Evolutionary conservation across 1,284 basidiomycete species (phyloP), one percentile per base, ranked within the genome.

Genomic region (Heterobasidion parviporum): DNA sequence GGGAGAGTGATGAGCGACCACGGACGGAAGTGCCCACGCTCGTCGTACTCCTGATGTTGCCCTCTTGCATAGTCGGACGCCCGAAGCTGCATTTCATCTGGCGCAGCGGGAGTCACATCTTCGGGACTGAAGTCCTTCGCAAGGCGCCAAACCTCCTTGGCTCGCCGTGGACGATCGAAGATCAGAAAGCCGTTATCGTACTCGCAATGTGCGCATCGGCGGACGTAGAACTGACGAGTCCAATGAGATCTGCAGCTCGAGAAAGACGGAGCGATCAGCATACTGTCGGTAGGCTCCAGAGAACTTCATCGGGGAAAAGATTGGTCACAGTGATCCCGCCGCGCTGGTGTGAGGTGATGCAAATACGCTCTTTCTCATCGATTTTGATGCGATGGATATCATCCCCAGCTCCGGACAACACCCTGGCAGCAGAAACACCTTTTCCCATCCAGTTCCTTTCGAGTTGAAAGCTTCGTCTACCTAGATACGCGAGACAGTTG

Each of bases 301-400:
- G 67, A 3, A 77, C 55, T 3, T 66, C 59, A 46, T 77, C 73
- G 2, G 67, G 72, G 12, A 76, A 65, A 35, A 87, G 66, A 61
- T 84, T 79, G 15, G 72, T 73, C 0, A 88, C 84, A 0, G 64
- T 63, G 8, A 89, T 61, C 0, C 84, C 83, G 1, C 86, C 85
- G 15, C 59, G 57, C 8, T 65, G 65, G 47, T 74, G 73, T 0
- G 86, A 86, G 0, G 77, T 76, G 53, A 90, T 78, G 45, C 85
- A 68, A 32, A 84, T 71, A 1, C 80, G 78, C 3, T 68, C 71
- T 38, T 72, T 68, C 63, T 86, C 80, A 57, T 90, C 88, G 10
- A 87, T 75, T 66, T 91, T 90, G 69, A 90, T 80, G 6, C 87
- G 79, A 68, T 89, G 86, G 0, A 86, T 79, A 12, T 65, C 62